Evolutionary conservation across 768 basidiomycete genomes (phyloP).

Genomic region (Kwoniella botswanensis): DNA sequence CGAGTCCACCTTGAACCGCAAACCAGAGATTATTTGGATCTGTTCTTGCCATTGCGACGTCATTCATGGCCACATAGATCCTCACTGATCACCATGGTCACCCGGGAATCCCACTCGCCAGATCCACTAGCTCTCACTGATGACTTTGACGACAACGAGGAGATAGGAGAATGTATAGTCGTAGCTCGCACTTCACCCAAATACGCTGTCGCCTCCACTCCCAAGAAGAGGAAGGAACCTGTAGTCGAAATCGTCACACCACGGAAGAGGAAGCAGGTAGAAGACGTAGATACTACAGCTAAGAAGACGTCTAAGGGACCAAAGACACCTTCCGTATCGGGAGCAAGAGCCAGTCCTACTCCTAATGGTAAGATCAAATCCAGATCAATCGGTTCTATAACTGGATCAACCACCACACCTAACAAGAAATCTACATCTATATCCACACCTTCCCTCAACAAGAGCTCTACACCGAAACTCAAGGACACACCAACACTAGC

Average conservation of each 20-base stretch:
- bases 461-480: neutral
- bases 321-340: neutral
- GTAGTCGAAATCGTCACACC: conserved; percentile 24
- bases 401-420: no score
- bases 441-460: conserved; percentile 3
- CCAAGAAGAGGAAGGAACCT: conserved; percentile 14
- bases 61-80: neutral
- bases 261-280: conserved; percentile 7
- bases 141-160: neutral
- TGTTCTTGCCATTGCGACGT: no score
- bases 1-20: neutral
- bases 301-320: neutral
- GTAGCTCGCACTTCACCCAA: conserved; percentile 17
- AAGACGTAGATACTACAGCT: neutral
- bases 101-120: neutral
- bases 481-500: conserved; percentile 19
- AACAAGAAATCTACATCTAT: neutral
- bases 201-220: conserved; percentile 11
- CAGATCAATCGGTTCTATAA: no score
- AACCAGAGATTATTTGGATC: no score
- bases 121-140: conserved; percentile 20
- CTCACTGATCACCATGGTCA: neutral
- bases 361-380: conserved; percentile 19
- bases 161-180: conserved; percentile 22
- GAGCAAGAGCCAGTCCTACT: conserved; percentile 15